Evolutionary conservation across 768 basidiomycete species (phyloP), one percentile per base, ranked within the genome.

Genomic region (Lactifluus rugatus): DNA sequence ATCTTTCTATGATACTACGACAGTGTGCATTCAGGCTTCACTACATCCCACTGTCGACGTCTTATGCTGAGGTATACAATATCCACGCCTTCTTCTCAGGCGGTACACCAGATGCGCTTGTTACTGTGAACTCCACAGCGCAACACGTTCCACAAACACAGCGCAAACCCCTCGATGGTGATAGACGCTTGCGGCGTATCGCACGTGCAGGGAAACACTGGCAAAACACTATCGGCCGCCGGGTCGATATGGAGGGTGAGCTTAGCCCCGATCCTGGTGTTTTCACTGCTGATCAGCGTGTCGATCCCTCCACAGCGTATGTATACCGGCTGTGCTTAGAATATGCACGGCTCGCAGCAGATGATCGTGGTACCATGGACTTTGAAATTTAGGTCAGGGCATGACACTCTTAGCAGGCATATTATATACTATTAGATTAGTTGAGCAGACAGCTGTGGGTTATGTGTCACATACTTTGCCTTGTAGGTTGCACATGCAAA

Each of bases 21-120:
- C 25, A 36, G 1, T 26, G 21, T 21, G 13, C 46, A 51, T 37
- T 5, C 58, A 92, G 92, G 94, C 77, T 97, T 25, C 95, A 99
- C 72, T 99, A 82, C 68, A 94, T 99, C 63, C 95, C 95, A 0
- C 72, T 99, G 34, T 93, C 93, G 0, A 77, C 85, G 41, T 78
- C 84, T 3, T 97, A 97, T 71, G 73, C 78, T 46, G 95, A 99
- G 72, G 83, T 99, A 52, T 96, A 98, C 75, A 94, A 97, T 68
- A 81, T 97, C 55, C 82, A 89, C 66, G 81, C 91, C 2, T 99
- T 86, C 76, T 98, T 97, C 75, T 92, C 90, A 0, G 94, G 95
- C 0, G 82, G 89, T 1, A 78, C 89, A 0, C 67, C 75, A 11
- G 75, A 84, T 2, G 80, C 83, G 39, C 70, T 87, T 10, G 70